Percentiles rank a stretch among this genome's conserved stretches.
phyloP scores from a whole-genome alignment of 805 yeast species.

The Spathaspora girioi region DNA sequence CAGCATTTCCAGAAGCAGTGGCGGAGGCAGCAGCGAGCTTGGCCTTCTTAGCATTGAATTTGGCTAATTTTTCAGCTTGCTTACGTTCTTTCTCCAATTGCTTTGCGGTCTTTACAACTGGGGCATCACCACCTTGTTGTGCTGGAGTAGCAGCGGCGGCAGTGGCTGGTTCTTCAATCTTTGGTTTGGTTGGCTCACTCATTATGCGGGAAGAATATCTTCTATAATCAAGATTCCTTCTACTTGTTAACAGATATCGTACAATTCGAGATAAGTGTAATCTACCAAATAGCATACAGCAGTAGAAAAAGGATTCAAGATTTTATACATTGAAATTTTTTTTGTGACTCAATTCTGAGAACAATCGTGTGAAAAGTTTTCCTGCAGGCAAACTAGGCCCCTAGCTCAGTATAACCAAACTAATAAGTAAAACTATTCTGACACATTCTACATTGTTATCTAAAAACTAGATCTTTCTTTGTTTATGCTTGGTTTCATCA shows the following conservation, averaged over 20 bases:
- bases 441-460: no score
- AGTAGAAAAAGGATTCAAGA: neutral
- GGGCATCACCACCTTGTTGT: slow-evolving; percentile 1
- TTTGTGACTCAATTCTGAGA: neutral
- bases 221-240: slow-evolving; percentile 2
- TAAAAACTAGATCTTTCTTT: neutral
- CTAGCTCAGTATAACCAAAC: neutral
- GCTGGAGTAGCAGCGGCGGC: slow-evolving; percentile 1
- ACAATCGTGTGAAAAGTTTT: neutral
- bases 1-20: slow-evolving; percentile 15
- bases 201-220: slow-evolving; percentile 3
- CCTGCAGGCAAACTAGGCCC: neutral
- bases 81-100: slow-evolving; percentile 83
- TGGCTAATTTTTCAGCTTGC: slow-evolving; percentile 83
- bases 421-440: neutral
- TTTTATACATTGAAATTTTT: slow-evolving; percentile 1
- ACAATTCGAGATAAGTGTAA: slow-evolving; percentile 10
- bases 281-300: slow-evolving; percentile 14
- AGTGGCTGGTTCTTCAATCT: neutral
- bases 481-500: neutral
- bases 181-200: slow-evolving; percentile 7
- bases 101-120: slow-evolving; percentile 58
- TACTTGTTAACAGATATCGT: slow-evolving; percentile 1
- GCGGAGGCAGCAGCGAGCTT: slow-evolving; percentile 45
- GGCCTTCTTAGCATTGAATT: slow-evolving; percentile 81